A percentile compares a stretch with the other conserved stretches of the same genome.
Evolutionary conservation across 352 stramenopile genomes (phyloP).

Genomic region (Globisporangium apiculatum): DNA sequence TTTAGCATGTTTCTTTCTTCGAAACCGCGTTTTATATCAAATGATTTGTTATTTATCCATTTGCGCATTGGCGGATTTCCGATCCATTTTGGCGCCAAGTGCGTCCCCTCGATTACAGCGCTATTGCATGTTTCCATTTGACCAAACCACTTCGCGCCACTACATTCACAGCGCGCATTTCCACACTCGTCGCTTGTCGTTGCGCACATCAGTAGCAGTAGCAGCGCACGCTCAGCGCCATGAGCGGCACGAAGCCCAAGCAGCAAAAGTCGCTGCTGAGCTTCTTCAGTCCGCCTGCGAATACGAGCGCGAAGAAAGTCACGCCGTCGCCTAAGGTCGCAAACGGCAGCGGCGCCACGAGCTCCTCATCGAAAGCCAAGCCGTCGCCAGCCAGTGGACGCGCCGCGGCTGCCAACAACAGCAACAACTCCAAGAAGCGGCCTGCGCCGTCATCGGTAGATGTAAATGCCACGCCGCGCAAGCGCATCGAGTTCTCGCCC

Average conservation of each 20-base stretch:
- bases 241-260: slow-evolving; percentile 28
- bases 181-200: too few relatives aligned
- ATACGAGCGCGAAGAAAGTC: slow-evolving; percentile 26
- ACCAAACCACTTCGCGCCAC: too few relatives aligned
- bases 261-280: slow-evolving; percentile 77
- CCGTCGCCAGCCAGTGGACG: not conserved
- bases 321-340: slow-evolving; percentile 7
- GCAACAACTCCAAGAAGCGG: slow-evolving; percentile 4
- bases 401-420: not conserved
- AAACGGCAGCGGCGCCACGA: slow-evolving; percentile 8
- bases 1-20: too few relatives aligned
- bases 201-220: too few relatives aligned
- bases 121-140: too few relatives aligned
- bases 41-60: too few relatives aligned
- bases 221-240: not conserved
- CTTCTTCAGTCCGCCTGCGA: slow-evolving; percentile 75
- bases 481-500: slow-evolving; percentile 72
- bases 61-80: too few relatives aligned
- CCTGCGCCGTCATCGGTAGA: not conserved
- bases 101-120: too few relatives aligned
- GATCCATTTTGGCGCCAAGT: too few relatives aligned
- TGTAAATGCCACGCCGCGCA: slow-evolving; percentile 17
- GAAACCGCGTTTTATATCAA: too few relatives aligned
- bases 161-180: too few relatives aligned
- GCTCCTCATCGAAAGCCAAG: slow-evolving; percentile 9